A percentile compares a stretch with the other conserved stretches of the same genome.
phyloP scores from a whole-genome alignment of 2,329 filamentous ascomycete species.

The Chrysosporium queenslandicum region DNA sequence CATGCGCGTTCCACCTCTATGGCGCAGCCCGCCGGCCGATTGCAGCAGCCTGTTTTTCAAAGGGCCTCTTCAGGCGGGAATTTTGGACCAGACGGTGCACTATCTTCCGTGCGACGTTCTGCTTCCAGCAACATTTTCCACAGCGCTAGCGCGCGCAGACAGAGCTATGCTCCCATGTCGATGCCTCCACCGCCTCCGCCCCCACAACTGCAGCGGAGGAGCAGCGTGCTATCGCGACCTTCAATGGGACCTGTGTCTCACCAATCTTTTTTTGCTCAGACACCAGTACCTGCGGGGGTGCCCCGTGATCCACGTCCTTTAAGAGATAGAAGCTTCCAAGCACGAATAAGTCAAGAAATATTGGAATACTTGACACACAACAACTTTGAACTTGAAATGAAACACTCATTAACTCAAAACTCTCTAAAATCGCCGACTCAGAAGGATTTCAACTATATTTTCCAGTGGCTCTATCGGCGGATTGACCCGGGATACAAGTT shows the following conservation, averaged over 20 bases:
- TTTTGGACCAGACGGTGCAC: conserved; percentile 67
- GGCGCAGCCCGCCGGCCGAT: conserved; percentile 72
- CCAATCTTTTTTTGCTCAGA: conserved; percentile 91
- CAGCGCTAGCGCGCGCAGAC: conserved; percentile 52
- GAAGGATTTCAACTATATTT: conserved; percentile 96
- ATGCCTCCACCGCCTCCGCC: conserved; percentile 42
- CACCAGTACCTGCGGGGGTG: conserved; percentile 67
- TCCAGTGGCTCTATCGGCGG: conserved; percentile 93
- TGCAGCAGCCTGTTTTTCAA: conserved; percentile 77
- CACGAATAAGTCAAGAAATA: conserved; percentile 75
- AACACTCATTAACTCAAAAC: conserved; percentile 82
- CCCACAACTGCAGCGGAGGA: conserved; percentile 53
- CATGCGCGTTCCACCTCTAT: conserved; percentile 78
- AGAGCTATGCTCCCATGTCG: conserved; percentile 57
- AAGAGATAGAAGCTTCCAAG: conserved; percentile 68
- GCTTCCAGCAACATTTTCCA: conserved; percentile 58
- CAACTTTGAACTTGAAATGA: conserved; percentile 97
- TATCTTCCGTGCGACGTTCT: conserved; percentile 75
- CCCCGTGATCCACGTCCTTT: conserved; percentile 79
- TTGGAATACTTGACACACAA: conserved; percentile 85
- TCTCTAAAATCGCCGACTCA: conserved; percentile 89
- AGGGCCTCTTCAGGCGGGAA: conserved; percentile 64
- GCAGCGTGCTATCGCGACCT: conserved; percentile 72
- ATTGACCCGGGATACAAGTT: conserved; percentile 93
- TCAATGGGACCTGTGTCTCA: conserved; percentile 62